Percentiles rank a stretch among this genome's conserved stretches.
Conservation (phyloP, 495 filamentous ascomycete species). For the Emericellopsis terricola region DNA sequence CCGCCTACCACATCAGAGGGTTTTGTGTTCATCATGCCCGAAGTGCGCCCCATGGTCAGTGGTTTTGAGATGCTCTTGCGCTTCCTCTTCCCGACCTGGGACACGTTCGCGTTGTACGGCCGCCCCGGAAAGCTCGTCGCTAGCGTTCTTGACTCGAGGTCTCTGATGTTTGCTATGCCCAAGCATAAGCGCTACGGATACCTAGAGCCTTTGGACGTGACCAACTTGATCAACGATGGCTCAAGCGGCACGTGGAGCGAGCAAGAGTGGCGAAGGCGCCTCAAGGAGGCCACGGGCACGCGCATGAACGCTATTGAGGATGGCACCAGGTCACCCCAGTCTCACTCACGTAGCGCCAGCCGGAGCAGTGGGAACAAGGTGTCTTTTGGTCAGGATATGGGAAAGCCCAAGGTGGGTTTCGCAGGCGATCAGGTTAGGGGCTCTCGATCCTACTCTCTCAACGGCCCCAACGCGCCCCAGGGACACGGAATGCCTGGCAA, state of each 20-base stretch:
- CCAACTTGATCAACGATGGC: constrained; percentile 53
- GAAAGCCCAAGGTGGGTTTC: constrained; percentile 37
- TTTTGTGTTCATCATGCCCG: constrained; percentile 96
- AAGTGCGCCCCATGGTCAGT: constrained; percentile 72
- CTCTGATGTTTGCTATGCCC: constrained; percentile 97
- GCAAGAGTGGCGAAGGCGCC: constrained; percentile 69
- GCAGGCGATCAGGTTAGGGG: constrained; percentile 38
- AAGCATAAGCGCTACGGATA: constrained; percentile 79
- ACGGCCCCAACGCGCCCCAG: constrained; percentile 16
- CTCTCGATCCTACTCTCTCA: constrained; percentile 24
- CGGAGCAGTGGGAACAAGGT: constrained; percentile 42
- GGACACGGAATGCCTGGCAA: too few relatives aligned
- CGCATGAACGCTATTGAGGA: constrained; percentile 45
- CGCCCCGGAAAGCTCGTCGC: constrained; percentile 75
- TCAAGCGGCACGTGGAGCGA: constrained; percentile 71
- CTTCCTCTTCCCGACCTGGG: constrained; percentile 85
- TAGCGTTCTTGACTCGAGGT: constrained; percentile 66
- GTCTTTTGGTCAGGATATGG: constrained; percentile 14
- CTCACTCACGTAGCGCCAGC: constrained; percentile 42
- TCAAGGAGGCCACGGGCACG: constrained; percentile 80
- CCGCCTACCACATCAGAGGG: constrained; percentile 64
- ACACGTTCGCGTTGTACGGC: constrained; percentile 84
- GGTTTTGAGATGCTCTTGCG: constrained; percentile 96
- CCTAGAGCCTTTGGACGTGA: constrained; percentile 73
- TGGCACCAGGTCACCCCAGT: constrained; percentile 25